Evolutionary conservation across 441 rosid species (phyloP).

Genomic region (Gossypium schwendimanii): DNA sequence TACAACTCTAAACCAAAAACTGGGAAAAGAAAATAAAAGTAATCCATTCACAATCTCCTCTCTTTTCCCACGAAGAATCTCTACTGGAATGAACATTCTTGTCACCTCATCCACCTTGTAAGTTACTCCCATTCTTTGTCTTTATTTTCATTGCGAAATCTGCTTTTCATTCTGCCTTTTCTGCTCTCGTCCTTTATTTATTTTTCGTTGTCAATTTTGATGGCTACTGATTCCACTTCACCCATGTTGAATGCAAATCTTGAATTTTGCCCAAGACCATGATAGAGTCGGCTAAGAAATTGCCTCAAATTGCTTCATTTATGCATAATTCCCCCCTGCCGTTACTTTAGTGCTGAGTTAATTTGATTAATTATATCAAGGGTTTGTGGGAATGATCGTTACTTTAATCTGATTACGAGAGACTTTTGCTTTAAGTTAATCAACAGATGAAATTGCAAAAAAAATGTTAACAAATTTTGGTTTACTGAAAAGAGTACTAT

Average conservation of each 20-base stretch:
- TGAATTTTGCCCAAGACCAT: background rate
- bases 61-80: background rate
- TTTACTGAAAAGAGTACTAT: background rate
- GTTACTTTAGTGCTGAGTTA: background rate
- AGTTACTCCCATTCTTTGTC: slow-evolving; percentile 7
- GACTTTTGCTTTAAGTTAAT: background rate
- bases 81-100: background rate
- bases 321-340: background rate
- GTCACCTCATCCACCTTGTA: slow-evolving; percentile 9
- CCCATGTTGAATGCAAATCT: background rate
- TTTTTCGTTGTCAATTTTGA: background rate
- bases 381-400: background rate
- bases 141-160: background rate
- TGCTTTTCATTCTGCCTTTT: background rate
- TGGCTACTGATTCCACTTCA: background rate
- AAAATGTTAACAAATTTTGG: background rate
- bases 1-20: background rate
- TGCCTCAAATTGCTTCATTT: background rate
- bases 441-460: background rate
- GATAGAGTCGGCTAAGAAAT: no score
- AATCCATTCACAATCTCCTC: background rate
- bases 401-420: background rate
- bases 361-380: background rate
- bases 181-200: background rate
- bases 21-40: background rate